Conservation (phyloP, 176 grass and related monocot genomes). For the Elymus sibiricus region DNA sequence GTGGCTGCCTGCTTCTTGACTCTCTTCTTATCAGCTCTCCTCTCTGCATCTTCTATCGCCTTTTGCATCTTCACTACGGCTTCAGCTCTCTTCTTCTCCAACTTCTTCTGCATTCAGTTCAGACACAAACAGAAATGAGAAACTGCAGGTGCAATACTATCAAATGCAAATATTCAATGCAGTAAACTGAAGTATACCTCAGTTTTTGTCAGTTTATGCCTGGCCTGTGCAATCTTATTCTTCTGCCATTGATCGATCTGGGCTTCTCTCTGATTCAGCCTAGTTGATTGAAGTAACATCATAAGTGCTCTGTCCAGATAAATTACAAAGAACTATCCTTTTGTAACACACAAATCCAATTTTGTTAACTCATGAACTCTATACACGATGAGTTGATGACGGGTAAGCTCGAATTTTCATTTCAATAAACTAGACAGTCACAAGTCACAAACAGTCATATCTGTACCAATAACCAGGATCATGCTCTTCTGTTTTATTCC, state of each 20-base stretch:
- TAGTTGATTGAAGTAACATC: conserved; percentile 30
- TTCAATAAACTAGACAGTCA: conserved; percentile 9
- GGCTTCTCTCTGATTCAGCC: conserved; percentile 61
- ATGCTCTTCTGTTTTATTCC: not conserved
- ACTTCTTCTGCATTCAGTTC: conserved; percentile 43
- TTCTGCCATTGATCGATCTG: conserved; percentile 65
- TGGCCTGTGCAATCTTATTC: conserved; percentile 51
- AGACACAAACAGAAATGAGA: conserved; percentile 19
- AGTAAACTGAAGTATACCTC: conserved; percentile 41
- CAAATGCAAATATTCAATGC: conserved; percentile 18
- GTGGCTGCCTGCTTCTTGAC: conserved; percentile 52
- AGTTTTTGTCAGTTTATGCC: conserved; percentile 40
- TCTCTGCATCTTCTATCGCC: conserved; percentile 46
- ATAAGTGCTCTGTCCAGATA: conserved; percentile 19
- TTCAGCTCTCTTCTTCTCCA: conserved; percentile 53
- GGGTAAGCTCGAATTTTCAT: not conserved
- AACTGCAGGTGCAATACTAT: not conserved
- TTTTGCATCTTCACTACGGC: conserved; percentile 58
- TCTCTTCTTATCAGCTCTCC: conserved; percentile 68
- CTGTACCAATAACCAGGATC: not conserved
- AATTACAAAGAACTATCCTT: not conserved
- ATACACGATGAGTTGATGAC: not conserved
- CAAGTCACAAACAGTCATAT: not conserved
- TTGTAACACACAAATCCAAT: not conserved
- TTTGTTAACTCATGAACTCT: not conserved